Conservation (phyloP, 345 rosid genomes). For the Durio zibethinus region DNA sequence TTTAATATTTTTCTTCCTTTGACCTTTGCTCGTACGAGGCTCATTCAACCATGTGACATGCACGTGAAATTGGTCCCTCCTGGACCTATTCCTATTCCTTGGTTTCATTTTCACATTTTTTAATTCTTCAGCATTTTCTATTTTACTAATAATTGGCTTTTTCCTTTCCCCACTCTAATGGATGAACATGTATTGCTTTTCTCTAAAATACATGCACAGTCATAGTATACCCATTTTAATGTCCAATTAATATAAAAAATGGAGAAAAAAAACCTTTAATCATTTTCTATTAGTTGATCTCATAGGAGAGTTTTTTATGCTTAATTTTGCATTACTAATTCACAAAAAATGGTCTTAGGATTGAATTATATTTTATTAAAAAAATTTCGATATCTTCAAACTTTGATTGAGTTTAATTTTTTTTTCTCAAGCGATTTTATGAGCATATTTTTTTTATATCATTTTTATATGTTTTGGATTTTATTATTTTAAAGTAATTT, state of each 20-base stretch:
- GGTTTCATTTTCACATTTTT: not conserved
- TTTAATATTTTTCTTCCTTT: not conserved
- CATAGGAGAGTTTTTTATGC: no score
- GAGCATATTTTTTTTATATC: no score
- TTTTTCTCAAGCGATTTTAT: no score
- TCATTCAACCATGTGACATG: constrained; percentile 4
- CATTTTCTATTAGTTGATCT: not conserved
- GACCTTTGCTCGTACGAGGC: constrained; percentile 2
- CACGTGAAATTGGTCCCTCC: constrained; percentile 20
- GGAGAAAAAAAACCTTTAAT: not conserved
- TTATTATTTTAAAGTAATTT: no score
- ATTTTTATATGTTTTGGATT: no score
- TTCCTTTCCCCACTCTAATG: not conserved
- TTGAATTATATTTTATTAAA: no score
- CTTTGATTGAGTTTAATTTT: no score
- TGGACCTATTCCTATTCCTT: not conserved
- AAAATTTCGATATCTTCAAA: no score
- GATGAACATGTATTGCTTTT: not conserved
- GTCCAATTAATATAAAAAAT: no score
- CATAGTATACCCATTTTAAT: no score
- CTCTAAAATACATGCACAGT: not conserved
- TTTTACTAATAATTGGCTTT: not conserved
- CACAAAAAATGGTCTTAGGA: no score
- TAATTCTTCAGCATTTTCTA: not conserved
- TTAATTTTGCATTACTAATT: no score